These are phyloP conservation scores for Coprinellus micaceus DNA, from an alignment of 768 basidiomycete species.

Conservation along the genomic window DNA sequence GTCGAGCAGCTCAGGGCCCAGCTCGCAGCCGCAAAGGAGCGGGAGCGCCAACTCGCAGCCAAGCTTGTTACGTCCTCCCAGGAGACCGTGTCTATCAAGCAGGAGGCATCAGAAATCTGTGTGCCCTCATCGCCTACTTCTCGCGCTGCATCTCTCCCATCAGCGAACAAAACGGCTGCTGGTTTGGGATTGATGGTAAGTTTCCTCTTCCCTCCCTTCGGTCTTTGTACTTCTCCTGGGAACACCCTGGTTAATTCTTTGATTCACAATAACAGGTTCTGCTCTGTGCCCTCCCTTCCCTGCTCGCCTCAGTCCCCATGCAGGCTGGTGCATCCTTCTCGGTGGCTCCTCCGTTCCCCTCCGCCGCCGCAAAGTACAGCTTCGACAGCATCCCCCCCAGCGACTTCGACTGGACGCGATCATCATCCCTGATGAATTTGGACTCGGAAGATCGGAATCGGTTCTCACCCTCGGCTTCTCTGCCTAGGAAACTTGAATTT, in stretches of 20 bases:
- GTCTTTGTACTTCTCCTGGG: slow-evolving; percentile 8
- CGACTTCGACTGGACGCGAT: slow-evolving; percentile 55
- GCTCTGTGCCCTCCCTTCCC: slow-evolving; percentile 70
- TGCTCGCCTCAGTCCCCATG: slow-evolving; percentile 61
- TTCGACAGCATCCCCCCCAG: slow-evolving; percentile 45
- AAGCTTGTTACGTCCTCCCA: slow-evolving; percentile 46
- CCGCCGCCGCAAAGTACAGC: slow-evolving; percentile 43
- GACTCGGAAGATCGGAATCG: slow-evolving; percentile 39
- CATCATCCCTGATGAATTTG: slow-evolving; percentile 43
- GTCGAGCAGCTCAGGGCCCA: slow-evolving; percentile 65
- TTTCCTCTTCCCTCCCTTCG: slow-evolving; percentile 14
- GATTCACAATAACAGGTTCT: slow-evolving; percentile 49
- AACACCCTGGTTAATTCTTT: slow-evolving; percentile 1
- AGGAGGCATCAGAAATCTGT: slow-evolving; percentile 54
- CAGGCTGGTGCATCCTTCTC: slow-evolving; percentile 53
- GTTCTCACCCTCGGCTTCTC: slow-evolving; percentile 27
- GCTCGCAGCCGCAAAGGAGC: slow-evolving; percentile 60
- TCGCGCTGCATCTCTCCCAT: slow-evolving; percentile 36
- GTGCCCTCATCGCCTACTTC: slow-evolving; percentile 38
- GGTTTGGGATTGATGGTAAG: slow-evolving; percentile 71
- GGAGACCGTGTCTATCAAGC: slow-evolving; percentile 43
- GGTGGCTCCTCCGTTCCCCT: slow-evolving; percentile 44
- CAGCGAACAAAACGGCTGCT: slow-evolving; percentile 58
- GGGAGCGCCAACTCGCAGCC: slow-evolving; percentile 62
- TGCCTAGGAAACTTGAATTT: slow-evolving; percentile 54